phyloP scores from a whole-genome alignment of 1,284 basidiomycete species.

The Malassezia sympodialis region DNA sequence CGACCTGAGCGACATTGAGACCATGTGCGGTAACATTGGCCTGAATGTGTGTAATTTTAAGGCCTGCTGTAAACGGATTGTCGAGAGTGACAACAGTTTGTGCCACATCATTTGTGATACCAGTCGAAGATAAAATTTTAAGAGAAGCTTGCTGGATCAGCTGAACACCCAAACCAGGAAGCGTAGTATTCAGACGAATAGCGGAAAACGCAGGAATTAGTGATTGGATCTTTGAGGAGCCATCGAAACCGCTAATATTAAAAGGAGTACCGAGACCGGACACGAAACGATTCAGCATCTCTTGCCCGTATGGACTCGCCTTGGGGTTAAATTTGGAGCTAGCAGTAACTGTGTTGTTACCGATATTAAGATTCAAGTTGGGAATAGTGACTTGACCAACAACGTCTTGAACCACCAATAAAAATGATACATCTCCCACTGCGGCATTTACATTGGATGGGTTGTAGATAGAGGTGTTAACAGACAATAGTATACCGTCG shows the following conservation, averaged over 20 bases:
- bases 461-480: slow-evolving; percentile 58
- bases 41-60: slow-evolving; percentile 59
- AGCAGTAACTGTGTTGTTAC: slow-evolving; percentile 38
- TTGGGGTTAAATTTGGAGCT: slow-evolving; percentile 55
- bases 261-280: slow-evolving; percentile 50
- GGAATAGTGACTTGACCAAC: slow-evolving; percentile 34
- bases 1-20: slow-evolving; percentile 60
- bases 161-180: slow-evolving; percentile 59
- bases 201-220: slow-evolving; percentile 59
- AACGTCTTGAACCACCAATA: slow-evolving; percentile 53
- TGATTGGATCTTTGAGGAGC: slow-evolving; percentile 59
- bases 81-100: slow-evolving; percentile 59
- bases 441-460: slow-evolving; percentile 61
- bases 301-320: slow-evolving; percentile 56
- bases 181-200: slow-evolving; percentile 56
- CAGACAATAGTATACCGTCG: slow-evolving; percentile 58
- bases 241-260: slow-evolving; percentile 53
- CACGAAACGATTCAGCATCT: slow-evolving; percentile 64
- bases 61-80: slow-evolving; percentile 61
- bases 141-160: slow-evolving; percentile 57
- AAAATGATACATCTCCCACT: slow-evolving; percentile 50
- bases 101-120: slow-evolving; percentile 58
- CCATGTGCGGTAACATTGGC: slow-evolving; percentile 61
- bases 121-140: slow-evolving; percentile 61
- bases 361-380: slow-evolving; percentile 30